phyloP scores from a whole-genome alignment of 192 early-diverging fungal species.

The Pecoramyces ruminantium region DNA sequence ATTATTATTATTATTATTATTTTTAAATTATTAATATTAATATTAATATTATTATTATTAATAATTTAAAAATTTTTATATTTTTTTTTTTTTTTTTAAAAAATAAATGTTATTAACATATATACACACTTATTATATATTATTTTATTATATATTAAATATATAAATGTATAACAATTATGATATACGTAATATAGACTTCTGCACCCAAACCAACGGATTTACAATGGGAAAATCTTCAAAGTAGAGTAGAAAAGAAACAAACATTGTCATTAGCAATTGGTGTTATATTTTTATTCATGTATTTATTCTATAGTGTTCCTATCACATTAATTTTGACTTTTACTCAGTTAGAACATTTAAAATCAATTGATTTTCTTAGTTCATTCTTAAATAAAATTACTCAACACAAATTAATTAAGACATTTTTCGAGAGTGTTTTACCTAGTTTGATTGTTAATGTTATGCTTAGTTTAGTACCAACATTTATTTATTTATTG shows the following conservation, averaged over 20 bases:
- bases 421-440: neutral
- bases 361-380: neutral
- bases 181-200: neutral
- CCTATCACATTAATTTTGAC: neutral
- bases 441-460: neutral
- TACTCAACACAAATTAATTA: neutral
- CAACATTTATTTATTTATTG: neutral
- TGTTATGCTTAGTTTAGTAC: neutral
- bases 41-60: no score
- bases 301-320: neutral
- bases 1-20: no score
- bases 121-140: no score
- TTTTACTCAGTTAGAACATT: neutral
- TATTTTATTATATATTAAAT: no score
- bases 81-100: no score
- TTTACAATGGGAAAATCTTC: neutral
- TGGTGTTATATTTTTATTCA: neutral
- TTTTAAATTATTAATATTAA: no score
- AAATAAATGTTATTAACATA: no score
- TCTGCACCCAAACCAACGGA: neutral
- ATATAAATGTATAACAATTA: no score
- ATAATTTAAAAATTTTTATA: no score
- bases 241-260: neutral
- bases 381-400: neutral
- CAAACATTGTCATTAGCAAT: neutral